Base-by-base conservation (phyloP, 208 protist species). In the Naegleria gruberi region DNA sequence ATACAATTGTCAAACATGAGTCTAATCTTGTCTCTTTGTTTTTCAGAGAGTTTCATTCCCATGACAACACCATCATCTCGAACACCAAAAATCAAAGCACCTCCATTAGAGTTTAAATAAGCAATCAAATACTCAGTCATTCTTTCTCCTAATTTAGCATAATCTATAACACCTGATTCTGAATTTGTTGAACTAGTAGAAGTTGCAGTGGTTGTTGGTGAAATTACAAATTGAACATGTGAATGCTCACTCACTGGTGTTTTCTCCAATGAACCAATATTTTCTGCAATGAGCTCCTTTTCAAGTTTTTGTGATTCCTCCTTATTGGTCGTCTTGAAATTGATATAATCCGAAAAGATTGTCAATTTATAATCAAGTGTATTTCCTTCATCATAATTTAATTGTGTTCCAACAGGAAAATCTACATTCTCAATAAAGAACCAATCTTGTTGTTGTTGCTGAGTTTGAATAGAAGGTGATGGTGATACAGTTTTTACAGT, bases 81-180 rank as follows among this genome's bases (percentile, higher is more conserved):
- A 37, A 77, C 65, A 77, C 65, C 65, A 77, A 77, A 77, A 6
- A 77, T 37, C 10, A 77, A n/a, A 7, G 65, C 65, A 37, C 65
- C 65, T 77, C 77, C 77, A 83, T 83, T 83, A 7, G 77, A 83
- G 19, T 83, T 83, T 44, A 83, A 83, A 44, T 44, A 83, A 41
- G 77, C 77, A 26, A 83, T 44, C 26, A 83, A 83, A 83, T 83
- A 83, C 10, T 83, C 77, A 15, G 77, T 83, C 26, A 83, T 7
- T 83, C 77, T 41, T 44, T 44, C n/a, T 26, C 77, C 77, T 26
- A 83, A 43, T 23, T 83, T 83, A 0, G n/a, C 8, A 83, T 83
- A 83, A 83, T 83, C 77, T 10, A 83, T 43, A 44, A 83, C n/a
- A 37, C 30, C 30, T 1, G 26, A 12, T 8, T 6, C 17, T 37